These are phyloP conservation scores for Torrubiella hemipterigena DNA, from an alignment of 2,329 filamentous ascomycete genomes.

Conservation along the genomic window DNA sequence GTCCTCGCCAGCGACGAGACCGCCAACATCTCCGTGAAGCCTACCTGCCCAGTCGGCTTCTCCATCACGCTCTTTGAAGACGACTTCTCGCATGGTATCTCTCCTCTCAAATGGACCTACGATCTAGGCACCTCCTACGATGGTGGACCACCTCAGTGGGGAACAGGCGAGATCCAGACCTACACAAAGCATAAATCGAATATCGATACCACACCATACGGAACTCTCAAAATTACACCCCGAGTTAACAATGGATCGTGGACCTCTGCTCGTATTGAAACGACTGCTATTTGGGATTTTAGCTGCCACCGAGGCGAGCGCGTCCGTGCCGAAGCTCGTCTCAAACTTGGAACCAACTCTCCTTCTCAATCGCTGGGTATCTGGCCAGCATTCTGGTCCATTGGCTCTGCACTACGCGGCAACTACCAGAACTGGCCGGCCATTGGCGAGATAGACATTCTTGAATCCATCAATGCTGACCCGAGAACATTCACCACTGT, in stretches of 20 bases:
- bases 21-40: too few species aligned
- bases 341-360: constrained; percentile 21
- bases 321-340: constrained; percentile 24
- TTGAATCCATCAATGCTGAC: constrained; percentile 29
- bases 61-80: constrained; percentile 15
- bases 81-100: constrained; percentile 17
- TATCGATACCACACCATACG: constrained; percentile 22
- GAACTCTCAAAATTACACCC: constrained; percentile 24
- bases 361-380: constrained; percentile 21
- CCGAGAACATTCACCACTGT: constrained; percentile 21
- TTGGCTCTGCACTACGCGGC: constrained; percentile 24
- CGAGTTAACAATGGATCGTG: constrained; percentile 18
- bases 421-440: constrained; percentile 28
- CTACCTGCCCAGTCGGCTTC: constrained; percentile 12
- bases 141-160: constrained; percentile 32
- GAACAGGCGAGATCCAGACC: constrained; percentile 33
- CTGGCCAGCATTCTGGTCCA: constrained; percentile 35
- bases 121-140: constrained; percentile 33
- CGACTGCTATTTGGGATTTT: constrained; percentile 20
- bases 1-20: too few species aligned
- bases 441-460: constrained; percentile 31
- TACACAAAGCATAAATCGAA: constrained; percentile 30
- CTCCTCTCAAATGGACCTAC: constrained; percentile 28
- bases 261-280: constrained; percentile 34
- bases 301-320: constrained; percentile 17